Evolutionary conservation across 164 flowering plant genomes (phyloP), one percentile per base, ranked within the genome.

Genomic region (Cinnamomum micranthum): DNA sequence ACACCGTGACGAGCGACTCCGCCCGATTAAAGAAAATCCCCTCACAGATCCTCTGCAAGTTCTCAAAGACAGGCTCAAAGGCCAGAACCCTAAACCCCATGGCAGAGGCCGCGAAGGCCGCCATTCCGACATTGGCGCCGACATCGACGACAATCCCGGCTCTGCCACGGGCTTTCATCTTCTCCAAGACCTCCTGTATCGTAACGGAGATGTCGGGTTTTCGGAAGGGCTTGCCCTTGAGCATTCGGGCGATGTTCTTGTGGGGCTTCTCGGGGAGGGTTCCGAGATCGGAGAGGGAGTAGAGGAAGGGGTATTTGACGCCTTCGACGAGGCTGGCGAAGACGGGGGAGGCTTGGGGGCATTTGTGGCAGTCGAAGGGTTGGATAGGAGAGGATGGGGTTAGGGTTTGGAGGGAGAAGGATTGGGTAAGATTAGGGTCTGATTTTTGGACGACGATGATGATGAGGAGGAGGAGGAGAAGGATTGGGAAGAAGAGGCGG

Each of bases 91-190:
- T 81, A 65, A 96, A 92, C 71, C 98, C 98, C 98, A 96, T 93
- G 1, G 84, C 98, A 3, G 98, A 90, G 0, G 99, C 99, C 15
- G 99, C 97, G 71, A 96, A 96, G 19, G 84, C 86, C 27, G 98
- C 98, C 97, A 94, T 94, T 0, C 99, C 99, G 28, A 96, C 98
- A 88, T 96, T 94, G 2, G 95, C 98, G 2, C 98, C 99, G 1
- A 93, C 99, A 79, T 96, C 99, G 9, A 96, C 88, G 28, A 95
- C 84, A 60, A 86, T 69, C 27, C 94, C 97, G 69, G 41, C 67
- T 6, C 78, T 76, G 2, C 88, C 81, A 41, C 76, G 80, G 24
- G 75, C 76, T 20, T 71, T 83, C 82, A 84, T 71, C 84, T 75
- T 81, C 83, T 82, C 93, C 82, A 90, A 65, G 50, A 84, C 78